Base-by-base conservation (phyloP, 1,139 yeast genomes). In the Chernovozyma aurita region DNA sequence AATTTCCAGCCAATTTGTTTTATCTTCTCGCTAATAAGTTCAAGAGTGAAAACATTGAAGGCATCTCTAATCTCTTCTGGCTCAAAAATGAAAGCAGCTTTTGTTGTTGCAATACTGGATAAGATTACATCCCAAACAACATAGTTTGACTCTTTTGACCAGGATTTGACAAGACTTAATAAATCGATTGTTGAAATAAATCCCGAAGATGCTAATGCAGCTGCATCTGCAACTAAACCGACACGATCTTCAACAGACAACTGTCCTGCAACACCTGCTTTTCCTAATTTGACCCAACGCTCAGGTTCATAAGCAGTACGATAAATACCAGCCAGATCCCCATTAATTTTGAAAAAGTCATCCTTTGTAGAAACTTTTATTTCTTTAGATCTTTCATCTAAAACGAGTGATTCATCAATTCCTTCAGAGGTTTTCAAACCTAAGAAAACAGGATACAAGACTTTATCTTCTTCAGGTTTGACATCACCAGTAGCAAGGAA, bases 181-280 rank as follows among this genome's bases (percentile, higher is more conserved):
- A 85, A 72, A 49, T 73, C 78, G 11, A 80, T 68, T 21, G 94
- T 80, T 38, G 80, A 68, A 42, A 82, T 77, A 55, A 77, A 80
- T 14, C 95, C 95, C 31, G 88, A 76, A 13, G 80, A 63, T 3
- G 92, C 76, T 47, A 85, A 72, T 8, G 90, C 76, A 36, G 76
- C 80, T 18, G 86, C 85, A 63, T 86, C 95, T 18, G 94, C 87
- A 33, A 86, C 85, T 47, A 86, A 75, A 38, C 95, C 95, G 39
- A 85, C 83, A 59, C 94, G 80, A 58, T 86, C 95, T 57, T 84
- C 90, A 35, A 82, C 86, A 6, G 90, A 73, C 46, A 86, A 71
- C 46, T 76, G 65, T 22, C 86, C 85, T 15, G 69, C 68, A 28
- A 65, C 66, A 40, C 87, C 88, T 36, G 86, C 87, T 47, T 73